These are phyloP conservation scores for Coemansia sp. DNA, from an alignment of 192 early-diverging fungal species.

Conservation along the genomic window DNA sequence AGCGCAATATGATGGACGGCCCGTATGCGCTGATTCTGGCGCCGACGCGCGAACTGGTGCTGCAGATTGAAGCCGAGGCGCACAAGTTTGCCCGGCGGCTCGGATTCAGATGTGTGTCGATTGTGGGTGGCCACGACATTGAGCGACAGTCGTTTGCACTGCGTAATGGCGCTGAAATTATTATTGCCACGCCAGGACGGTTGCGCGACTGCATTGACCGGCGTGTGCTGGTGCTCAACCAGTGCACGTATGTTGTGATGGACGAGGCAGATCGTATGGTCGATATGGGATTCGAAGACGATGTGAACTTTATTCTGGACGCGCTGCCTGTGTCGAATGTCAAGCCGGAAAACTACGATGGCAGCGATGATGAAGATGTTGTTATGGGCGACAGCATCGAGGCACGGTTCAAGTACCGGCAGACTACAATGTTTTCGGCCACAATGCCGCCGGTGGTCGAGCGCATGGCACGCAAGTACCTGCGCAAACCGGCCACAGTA, in stretches of 20 bases:
- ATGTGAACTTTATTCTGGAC: slow-evolving; percentile 95
- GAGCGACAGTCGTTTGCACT: slow-evolving; percentile 88
- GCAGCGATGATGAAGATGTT: neutral
- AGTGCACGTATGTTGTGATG: slow-evolving; percentile 98
- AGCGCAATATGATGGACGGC: slow-evolving; percentile 77
- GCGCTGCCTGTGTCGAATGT: slow-evolving; percentile 87
- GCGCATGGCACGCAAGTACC: slow-evolving; percentile 89
- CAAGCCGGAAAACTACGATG: slow-evolving; percentile 79
- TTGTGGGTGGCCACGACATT: slow-evolving; percentile 84
- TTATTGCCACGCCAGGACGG: slow-evolving; percentile 98
- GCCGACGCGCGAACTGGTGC: slow-evolving; percentile 95
- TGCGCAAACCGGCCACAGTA: slow-evolving; percentile 87
- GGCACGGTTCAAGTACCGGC: slow-evolving; percentile 62
- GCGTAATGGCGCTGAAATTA: slow-evolving; percentile 89
- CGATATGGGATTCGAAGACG: slow-evolving; percentile 92
- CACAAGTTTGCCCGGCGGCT: slow-evolving; percentile 86
- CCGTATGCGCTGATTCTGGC: slow-evolving; percentile 94
- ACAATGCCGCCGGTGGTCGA: slow-evolving; percentile 97
- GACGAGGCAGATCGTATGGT: slow-evolving; percentile 98
- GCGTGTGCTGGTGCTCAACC: slow-evolving; percentile 84
- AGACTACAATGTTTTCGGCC: slow-evolving; percentile 99
- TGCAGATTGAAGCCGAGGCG: slow-evolving; percentile 94
- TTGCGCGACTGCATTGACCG: slow-evolving; percentile 89
- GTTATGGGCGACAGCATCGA: slow-evolving; percentile 12
- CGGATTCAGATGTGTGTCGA: slow-evolving; percentile 79